Base-by-base conservation (phyloP, 768 basidiomycete genomes). In the Termitomyces sp. region DNA sequence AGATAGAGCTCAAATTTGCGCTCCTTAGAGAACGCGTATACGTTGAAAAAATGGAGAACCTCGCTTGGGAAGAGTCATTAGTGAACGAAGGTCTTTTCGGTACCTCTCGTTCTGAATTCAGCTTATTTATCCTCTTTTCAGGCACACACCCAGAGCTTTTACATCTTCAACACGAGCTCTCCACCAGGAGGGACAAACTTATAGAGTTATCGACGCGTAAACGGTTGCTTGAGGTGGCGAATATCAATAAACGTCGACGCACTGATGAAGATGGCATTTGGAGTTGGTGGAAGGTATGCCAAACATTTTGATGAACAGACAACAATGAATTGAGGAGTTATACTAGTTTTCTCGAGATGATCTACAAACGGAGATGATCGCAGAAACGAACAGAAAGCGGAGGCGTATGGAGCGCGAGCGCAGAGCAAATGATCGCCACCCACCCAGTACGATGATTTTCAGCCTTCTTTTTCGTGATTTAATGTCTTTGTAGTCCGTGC, bases 1-100 rank as follows among this genome's bases (percentile, higher is more conserved):
- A 78, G 46, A 95, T 99, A 64, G 96, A 99, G 68, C 84, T 98
- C 72, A 92, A 91, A 66, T 97, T 94, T 70, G 94, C 95, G 0
- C 73, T 89, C 33, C 71, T 98, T 56, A 75, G 96, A 48, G 94
- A 98, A 69, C 78, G 85, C 51, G 77, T 98, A 16, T 98, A 95
- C 69, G 79, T 98, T 20, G 96, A 98, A 73, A 90, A 94, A 69
- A 94, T 98, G 92, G 90, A 94, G 42, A 85, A 83, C 4, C 75
- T 96, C 8, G 88, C 90, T 35, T 88, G 87, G 83, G 96, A 98
- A 70, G 94, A 98, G 66, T 74, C 81, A 14, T 75, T 94, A 64
- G 80, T 98, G 24, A 76, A 82, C 30, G 81, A 87, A 44, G 90
- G 94, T 94, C 63, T 64, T 85, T 75, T 22, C 45, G 36, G 56